phyloP scores from a whole-genome alignment of 2,329 filamentous ascomycete species.

The Cadophora luteo-olivacea region DNA sequence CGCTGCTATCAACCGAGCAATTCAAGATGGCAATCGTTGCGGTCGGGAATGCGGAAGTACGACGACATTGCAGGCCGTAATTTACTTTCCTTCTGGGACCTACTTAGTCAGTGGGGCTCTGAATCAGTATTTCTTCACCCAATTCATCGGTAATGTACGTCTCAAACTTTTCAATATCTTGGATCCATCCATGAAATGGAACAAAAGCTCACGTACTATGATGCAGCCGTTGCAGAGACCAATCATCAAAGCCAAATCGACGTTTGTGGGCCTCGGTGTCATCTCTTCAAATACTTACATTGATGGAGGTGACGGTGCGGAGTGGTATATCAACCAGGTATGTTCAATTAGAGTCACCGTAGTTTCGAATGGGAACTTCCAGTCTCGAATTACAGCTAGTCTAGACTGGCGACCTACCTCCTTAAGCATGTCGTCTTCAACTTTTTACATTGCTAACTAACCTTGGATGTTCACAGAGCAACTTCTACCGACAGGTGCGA shows the following conservation, averaged over 20 bases:
- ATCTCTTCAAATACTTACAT: constrained; percentile 71
- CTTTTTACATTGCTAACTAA: no score
- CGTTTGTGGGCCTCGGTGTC: constrained; percentile 81
- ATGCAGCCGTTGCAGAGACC: no score
- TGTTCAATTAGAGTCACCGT: no score
- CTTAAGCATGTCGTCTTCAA: no score
- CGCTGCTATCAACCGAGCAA: constrained; percentile 71
- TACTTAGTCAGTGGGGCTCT: constrained; percentile 28
- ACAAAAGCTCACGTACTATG: no score
- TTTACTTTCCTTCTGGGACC: constrained; percentile 31
- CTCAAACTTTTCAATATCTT: no score
- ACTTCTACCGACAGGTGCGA: no score
- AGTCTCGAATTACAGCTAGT: no score
- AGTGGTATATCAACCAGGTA: constrained; percentile 26
- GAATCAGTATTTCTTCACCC: constrained; percentile 20
- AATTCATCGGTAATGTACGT: constrained; percentile 27
- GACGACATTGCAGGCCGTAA: constrained; percentile 52
- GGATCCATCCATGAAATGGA: no score
- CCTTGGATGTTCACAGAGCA: constrained; percentile 8
- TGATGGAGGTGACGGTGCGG: constrained; percentile 48
- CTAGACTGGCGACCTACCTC: no score
- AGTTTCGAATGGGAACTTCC: no score
- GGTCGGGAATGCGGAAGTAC: constrained; percentile 44
- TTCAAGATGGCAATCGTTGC: constrained; percentile 27
- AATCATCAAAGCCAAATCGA: constrained; percentile 68